Base-by-base conservation (phyloP, 2,329 filamentous ascomycete genomes). In the Epichloe brachyelytri region DNA sequence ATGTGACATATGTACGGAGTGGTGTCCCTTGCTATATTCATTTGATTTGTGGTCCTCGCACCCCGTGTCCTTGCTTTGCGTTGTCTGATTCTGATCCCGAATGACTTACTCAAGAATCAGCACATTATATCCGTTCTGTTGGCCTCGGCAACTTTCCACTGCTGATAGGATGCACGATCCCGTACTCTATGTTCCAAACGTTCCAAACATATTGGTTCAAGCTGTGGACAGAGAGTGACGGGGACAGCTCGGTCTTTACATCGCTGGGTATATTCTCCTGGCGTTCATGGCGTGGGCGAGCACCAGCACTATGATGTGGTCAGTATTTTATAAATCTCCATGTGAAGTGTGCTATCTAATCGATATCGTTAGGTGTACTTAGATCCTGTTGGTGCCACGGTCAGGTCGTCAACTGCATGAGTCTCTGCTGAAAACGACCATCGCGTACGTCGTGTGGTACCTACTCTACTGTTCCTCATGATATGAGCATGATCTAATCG, bases 121-220 rank as follows among this genome's bases (percentile, higher is more conserved):
- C 20, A 22, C 20, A 22, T 22, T 22, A 22, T 22, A 22, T 22
- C 5, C 20, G 20, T 6, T 22, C 20, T 22, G 20, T 22, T 22
- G 20, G 20, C 5, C 20, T 22, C 20, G 20, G 5, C 20, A 6
- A 22, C 20, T 22, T 22, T 22, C 6, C 20, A 1, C 5, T 22
- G 5, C 20, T 22, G 20, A 22, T 5, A 22, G 4, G 20, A 22
- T 22, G 20, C 20, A 6, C 20, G 20, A 22, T 22, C 20, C 20
- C 5, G 20, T 6, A 1, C 20, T 22, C 20, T 15, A 59, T 49
- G 58, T 70, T 66, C 50, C 59, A 65, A 12, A 66, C 60, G 0
- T 52, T 68, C 15, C 61, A 68, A 1, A 64, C 63, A 19, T 67
- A 66, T 43, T 72, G 68, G 68, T 50, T 71, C 0, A 65, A 68